Base-by-base conservation (phyloP, 2,329 filamentous ascomycete species). In the Pseudophaeomoniella oleicola region DNA sequence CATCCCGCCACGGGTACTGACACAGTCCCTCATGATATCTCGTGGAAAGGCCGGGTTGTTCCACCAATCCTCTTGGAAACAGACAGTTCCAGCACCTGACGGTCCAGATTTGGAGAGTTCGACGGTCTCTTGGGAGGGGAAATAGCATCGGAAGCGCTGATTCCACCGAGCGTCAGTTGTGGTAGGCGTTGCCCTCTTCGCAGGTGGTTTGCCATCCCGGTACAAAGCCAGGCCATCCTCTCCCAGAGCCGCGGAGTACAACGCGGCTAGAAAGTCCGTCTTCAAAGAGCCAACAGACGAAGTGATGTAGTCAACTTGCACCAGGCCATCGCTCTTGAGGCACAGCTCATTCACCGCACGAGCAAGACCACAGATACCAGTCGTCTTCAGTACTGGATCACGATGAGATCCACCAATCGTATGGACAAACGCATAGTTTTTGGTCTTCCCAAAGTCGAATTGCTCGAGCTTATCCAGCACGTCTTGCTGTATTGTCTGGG, bases 201-300 rank as follows among this genome's bases (percentile, higher is more conserved):
- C 37, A 37, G n/a, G 35, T 37, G 1, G 47, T 46, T 37, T 35
- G 37, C 43, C 50, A 5, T 43, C 39, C 22, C n/a, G 22, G 36
- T 62, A 62, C 35, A 66, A 64, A 6, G 49, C 57, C 15, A 59
- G 39, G 1, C 66, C 66, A 42, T 63, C 52, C 45, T 69, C 60
- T 63, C 72, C 76, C 60, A 63, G 64, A 16, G 70, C 67, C 9
- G 75, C 74, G 32, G 69, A 57, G 46, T 75, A 72, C 3, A 82
- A 59, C 15, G 62, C 62, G 37, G 59, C 57, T 29, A 94, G 56
- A 40, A 92, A 75, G 4, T 72, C 68, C 30, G 71, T 64, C 37
- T 76, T 85, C 30, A 96, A 53, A 5, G 75, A 75, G 13, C 88
- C 90, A 4, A 96, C 60, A 1, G 88, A 94, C 1, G 88, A 84